phyloP scores from a whole-genome alignment of 1,284 basidiomycete genomes.

The Puccinia novopanici region DNA sequence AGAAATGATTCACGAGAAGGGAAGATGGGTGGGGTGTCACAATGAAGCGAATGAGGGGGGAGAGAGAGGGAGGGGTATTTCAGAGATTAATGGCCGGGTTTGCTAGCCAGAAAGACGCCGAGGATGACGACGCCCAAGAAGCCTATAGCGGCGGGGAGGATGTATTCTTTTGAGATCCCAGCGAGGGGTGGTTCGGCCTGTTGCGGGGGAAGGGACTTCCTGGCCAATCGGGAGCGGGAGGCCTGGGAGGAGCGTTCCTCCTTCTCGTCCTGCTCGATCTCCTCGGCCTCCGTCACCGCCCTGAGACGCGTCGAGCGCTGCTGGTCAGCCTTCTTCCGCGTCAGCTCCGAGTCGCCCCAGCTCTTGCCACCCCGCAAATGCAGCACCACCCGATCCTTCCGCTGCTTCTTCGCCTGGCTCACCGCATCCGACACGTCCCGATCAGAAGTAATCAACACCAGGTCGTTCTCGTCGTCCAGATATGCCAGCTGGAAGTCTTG shows the following conservation, averaged over 20 bases:
- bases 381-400: constrained; percentile 84
- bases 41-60: too few species aligned
- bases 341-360: constrained; percentile 66
- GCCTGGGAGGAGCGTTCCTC: constrained; percentile 31
- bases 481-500: constrained; percentile 86
- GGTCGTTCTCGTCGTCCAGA: constrained; percentile 92
- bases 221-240: constrained; percentile 57
- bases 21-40: too few species aligned
- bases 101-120: constrained; percentile 68
- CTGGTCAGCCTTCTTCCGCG: constrained; percentile 31
- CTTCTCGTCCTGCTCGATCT: constrained; percentile 24
- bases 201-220: background rate
- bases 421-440: constrained; percentile 70
- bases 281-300: constrained; percentile 58
- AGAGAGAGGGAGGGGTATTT: background rate
- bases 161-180: constrained; percentile 86
- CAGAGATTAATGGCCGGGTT: constrained; percentile 27
- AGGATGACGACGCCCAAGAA: constrained; percentile 87
- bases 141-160: constrained; percentile 92
- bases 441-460: constrained; percentile 89
- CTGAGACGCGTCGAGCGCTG: constrained; percentile 52
- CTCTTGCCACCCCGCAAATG: constrained; percentile 86
- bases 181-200: background rate
- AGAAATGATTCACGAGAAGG: too few species aligned
- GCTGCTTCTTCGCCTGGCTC: constrained; percentile 75